phyloP scores from a whole-genome alignment of 2,329 filamentous ascomycete genomes.

The Ceratocystiopsis minuta region DNA sequence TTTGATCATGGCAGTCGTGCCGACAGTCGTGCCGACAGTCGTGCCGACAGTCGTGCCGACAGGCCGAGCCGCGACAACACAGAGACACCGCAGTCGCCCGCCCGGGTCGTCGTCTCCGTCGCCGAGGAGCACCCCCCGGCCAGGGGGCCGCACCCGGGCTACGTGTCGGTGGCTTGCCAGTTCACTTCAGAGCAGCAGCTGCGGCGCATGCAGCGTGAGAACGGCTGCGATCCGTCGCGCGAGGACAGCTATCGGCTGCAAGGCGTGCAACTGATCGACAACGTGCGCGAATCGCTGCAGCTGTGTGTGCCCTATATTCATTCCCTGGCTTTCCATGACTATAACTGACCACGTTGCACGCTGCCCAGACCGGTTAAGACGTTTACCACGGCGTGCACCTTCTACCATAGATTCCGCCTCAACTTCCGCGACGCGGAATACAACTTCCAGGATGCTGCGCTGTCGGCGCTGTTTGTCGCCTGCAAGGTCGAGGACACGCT shows the following conservation, averaged over 20 bases:
- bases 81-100: too few relatives aligned
- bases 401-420: slow-evolving; percentile 87
- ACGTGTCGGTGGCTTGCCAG: slow-evolving; percentile 36
- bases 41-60: too few relatives aligned
- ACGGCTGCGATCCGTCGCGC: slow-evolving; percentile 54
- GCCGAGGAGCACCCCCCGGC: slow-evolving; percentile 6
- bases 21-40: too few relatives aligned
- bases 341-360: neutral
- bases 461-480: slow-evolving; percentile 75
- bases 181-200: slow-evolving; percentile 74
- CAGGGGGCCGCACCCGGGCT: slow-evolving; percentile 20
- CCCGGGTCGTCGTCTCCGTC: neutral
- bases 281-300: slow-evolving; percentile 58
- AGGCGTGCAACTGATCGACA: slow-evolving; percentile 78
- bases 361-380: slow-evolving; percentile 63
- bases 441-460: slow-evolving; percentile 68
- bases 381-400: slow-evolving; percentile 77
- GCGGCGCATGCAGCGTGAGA: slow-evolving; percentile 50
- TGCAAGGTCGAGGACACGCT: slow-evolving; percentile 97
- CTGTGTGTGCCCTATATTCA: slow-evolving; percentile 36
- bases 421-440: slow-evolving; percentile 75
- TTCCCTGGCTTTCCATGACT: too few relatives aligned
- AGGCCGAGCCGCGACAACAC: too few relatives aligned
- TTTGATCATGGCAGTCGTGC: too few relatives aligned
- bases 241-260: slow-evolving; percentile 70